Conservation (phyloP, 2,329 filamentous ascomycete species). For the Trichothecium sympodiale region DNA sequence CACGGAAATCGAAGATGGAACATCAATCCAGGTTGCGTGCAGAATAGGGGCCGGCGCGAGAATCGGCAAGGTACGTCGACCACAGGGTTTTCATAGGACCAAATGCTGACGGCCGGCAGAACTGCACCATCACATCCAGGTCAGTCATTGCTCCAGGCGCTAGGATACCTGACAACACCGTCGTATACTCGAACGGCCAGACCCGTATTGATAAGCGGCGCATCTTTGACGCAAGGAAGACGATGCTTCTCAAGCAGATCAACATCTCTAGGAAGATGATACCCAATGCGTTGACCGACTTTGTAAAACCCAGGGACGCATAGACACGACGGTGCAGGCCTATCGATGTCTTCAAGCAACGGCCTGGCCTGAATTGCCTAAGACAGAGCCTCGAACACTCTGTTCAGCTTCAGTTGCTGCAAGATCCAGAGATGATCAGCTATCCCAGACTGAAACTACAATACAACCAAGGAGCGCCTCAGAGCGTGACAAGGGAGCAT, state of each 20-base stretch:
- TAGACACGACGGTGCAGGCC: too few species aligned
- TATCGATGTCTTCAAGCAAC: too few species aligned
- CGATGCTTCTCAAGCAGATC: constrained; percentile 55
- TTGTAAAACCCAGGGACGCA: not conserved
- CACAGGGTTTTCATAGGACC: not conserved
- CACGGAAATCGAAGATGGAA: constrained; percentile 50
- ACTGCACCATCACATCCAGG: constrained; percentile 60
- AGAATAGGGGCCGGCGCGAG: constrained; percentile 48
- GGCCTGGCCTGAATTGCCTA: too few species aligned
- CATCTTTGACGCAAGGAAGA: constrained; percentile 51
- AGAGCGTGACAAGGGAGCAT: too few species aligned
- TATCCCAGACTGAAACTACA: too few species aligned
- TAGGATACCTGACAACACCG: constrained; percentile 53
- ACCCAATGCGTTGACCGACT: constrained; percentile 26
- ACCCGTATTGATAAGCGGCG: constrained; percentile 47
- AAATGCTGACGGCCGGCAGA: constrained; percentile 28
- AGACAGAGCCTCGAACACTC: too few species aligned
- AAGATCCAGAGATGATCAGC: too few species aligned
- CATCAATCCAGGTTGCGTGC: constrained; percentile 46
- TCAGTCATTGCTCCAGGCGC: constrained; percentile 47
- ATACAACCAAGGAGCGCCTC: too few species aligned
- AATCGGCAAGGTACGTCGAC: constrained; percentile 46
- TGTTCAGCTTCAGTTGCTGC: too few species aligned
- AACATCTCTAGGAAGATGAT: constrained; percentile 58
- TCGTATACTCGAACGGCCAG: constrained; percentile 56